Percentiles rank a stretch among this genome's conserved stretches.
Conservation (phyloP, 768 basidiomycete genomes). For the Crucibulum laeve region DNA sequence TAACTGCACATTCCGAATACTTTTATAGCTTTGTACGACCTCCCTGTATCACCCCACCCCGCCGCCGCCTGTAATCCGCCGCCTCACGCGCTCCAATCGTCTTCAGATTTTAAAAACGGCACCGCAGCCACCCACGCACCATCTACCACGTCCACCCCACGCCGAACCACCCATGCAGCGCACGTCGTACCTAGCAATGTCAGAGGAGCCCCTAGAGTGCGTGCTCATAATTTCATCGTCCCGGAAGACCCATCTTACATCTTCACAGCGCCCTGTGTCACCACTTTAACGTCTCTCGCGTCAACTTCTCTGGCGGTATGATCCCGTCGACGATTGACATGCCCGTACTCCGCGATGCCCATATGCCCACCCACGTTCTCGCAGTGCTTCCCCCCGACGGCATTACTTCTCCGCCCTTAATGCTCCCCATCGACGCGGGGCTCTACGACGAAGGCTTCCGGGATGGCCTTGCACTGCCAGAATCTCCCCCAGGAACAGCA, state of each 20-base stretch:
- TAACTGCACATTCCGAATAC: conserved; percentile 1
- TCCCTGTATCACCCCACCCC: conserved; percentile 3
- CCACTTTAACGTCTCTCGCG: conserved; percentile 34
- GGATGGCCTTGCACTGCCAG: conserved; percentile 29
- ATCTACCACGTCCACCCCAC: background rate
- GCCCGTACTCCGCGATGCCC: conserved; percentile 37
- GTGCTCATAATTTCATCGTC: conserved; percentile 6
- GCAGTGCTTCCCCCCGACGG: conserved; percentile 33
- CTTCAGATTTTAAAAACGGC: too few species aligned
- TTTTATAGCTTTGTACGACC: conserved; percentile 9
- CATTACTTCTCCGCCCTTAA: conserved; percentile 26
- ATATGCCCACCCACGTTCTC: conserved; percentile 55
- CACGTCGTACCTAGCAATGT: conserved; percentile 25
- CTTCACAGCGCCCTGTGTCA: conserved; percentile 36
- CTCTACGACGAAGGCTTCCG: conserved; percentile 37
- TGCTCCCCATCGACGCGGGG: conserved; percentile 50
- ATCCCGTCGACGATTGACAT: conserved; percentile 45
- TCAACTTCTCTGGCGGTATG: conserved; percentile 11
- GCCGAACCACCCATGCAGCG: conserved; percentile 19
- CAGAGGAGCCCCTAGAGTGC: conserved; percentile 30
- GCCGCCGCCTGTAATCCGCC: background rate
- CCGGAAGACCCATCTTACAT: background rate
- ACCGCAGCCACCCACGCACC: too few species aligned
- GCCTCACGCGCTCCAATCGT: background rate
- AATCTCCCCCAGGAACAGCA: conserved; percentile 25